phyloP scores from a whole-genome alignment of 176 grass and related monocot genomes.

The Secale cereale region DNA sequence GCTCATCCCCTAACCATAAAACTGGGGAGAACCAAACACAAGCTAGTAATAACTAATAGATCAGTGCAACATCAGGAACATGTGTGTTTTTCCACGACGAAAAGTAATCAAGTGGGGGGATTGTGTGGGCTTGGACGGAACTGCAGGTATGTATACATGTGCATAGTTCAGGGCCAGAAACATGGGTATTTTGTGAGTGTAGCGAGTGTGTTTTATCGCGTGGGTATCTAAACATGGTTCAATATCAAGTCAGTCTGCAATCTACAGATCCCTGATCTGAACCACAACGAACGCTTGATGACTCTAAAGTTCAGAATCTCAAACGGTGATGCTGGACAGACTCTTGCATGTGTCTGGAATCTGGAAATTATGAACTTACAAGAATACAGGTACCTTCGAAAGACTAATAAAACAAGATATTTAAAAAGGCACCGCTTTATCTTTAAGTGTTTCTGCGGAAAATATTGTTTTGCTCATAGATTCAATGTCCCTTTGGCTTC shows the following conservation, averaged over 20 bases:
- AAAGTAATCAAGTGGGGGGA: neutral
- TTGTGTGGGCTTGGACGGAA: neutral
- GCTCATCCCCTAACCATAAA: neutral
- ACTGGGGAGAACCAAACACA: neutral
- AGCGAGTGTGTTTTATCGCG: neutral
- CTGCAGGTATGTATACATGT: neutral
- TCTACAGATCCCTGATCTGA: neutral
- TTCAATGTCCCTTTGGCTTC: neutral
- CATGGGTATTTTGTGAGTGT: neutral
- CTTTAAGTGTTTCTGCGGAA: neutral
- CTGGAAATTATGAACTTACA: neutral
- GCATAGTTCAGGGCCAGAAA: neutral
- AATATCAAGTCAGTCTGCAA: neutral
- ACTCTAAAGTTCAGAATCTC: neutral
- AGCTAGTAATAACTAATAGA: neutral
- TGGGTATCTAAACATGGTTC: neutral
- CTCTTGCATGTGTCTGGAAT: neutral
- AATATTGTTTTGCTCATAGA: neutral
- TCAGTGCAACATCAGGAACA: neutral
- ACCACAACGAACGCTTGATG: neutral
- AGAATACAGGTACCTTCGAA: neutral
- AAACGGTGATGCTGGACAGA: neutral
- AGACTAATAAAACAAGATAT: neutral
- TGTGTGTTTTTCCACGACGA: neutral
- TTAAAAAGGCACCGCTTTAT: neutral